Evolutionary conservation across 2,329 filamentous ascomycete genomes (phyloP), one percentile per base, ranked within the genome.

Genomic region (Phialocephala sp.): DNA sequence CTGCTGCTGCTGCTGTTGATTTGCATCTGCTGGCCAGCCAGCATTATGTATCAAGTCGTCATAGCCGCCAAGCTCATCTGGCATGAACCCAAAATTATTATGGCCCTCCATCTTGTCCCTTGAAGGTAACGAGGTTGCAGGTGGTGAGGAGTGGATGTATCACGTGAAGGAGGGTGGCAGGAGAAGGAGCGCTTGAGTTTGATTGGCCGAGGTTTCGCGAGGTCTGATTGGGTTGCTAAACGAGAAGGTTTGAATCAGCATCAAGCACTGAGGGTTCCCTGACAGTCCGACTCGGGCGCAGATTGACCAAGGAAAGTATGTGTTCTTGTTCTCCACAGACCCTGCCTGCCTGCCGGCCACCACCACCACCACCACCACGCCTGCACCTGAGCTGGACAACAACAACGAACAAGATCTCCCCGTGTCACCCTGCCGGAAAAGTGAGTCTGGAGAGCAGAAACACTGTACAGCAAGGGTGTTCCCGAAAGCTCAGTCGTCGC

Each of bases 201-300:
- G 55, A 66, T 67, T 67, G 66, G 61, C 35, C 11, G 59, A 12
- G n/a, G 39, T 24, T 32, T 22, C 20, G 12, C n/a, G 57, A 15
- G 9, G 50, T 36, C 9, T 71, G 68, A 69, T 71, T 72, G 70
- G 68, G 22, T 45, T 47, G 65, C 72, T 75, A 74, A 68, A 74
- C 72, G 68, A 74, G 55, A 69, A 65, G 54, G 47, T 45, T 60
- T 69, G 68, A 69, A 74, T 74, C 70, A 75, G 73, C 73, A 66
- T 62, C 22, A 39, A 63, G 60, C 60, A 20, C 61, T 60, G 55
- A 37, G 15, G 43, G n/a, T 43, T 47, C 32, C 22, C 47, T n/a
- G 12, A 54, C 20, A 35, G 22, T 47, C 47, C 36, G 45, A 36
- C 39, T 63, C 55, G 61, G 64, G 55, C 50, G 66, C 64, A 60